Conservation (phyloP, 1,284 basidiomycete species). For the Psilocybe mexicana region DNA sequence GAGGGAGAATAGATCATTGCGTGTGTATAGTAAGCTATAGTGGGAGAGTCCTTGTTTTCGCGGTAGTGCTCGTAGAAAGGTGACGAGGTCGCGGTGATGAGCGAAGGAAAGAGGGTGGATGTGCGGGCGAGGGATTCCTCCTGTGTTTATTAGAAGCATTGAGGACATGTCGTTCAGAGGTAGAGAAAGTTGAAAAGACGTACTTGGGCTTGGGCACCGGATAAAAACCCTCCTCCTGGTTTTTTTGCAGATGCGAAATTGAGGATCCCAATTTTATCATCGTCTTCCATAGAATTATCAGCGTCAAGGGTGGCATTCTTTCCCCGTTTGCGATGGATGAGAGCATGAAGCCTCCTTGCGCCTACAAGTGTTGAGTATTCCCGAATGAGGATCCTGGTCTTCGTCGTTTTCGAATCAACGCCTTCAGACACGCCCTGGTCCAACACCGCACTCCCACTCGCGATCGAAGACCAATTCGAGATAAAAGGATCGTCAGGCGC, state of each 20-base stretch:
- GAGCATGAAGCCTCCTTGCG: slow-evolving; percentile 18
- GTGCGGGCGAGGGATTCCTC: slow-evolving; percentile 74
- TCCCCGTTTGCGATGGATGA: slow-evolving; percentile 1
- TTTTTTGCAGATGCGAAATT: slow-evolving; percentile 74
- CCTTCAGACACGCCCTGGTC: background rate
- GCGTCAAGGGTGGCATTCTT: background rate
- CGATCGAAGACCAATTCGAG: background rate
- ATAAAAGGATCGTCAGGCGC: slow-evolving; percentile 16
- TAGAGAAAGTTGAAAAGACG: background rate
- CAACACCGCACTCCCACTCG: background rate
- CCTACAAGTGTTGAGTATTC: slow-evolving; percentile 26
- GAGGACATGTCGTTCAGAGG: no score
- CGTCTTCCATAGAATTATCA: background rate
- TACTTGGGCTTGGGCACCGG: slow-evolving; percentile 66
- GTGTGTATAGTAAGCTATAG: slow-evolving; percentile 65
- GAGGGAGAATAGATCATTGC: slow-evolving; percentile 71
- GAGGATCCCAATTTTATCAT: slow-evolving; percentile 53
- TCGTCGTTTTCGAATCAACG: background rate
- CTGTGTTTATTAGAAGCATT: slow-evolving; percentile 26
- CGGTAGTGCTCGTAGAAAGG: slow-evolving; percentile 62
- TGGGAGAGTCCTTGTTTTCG: slow-evolving; percentile 32
- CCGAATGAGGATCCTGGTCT: slow-evolving; percentile 20
- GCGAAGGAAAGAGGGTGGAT: slow-evolving; percentile 65
- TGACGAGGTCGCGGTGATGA: slow-evolving; percentile 52
- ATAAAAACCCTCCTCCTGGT: slow-evolving; percentile 71